A percentile compares a stretch with the other conserved stretches of the same genome.
phyloP scores from a whole-genome alignment of 352 stramenopile genomes.

The Pythium insidiosum region DNA sequence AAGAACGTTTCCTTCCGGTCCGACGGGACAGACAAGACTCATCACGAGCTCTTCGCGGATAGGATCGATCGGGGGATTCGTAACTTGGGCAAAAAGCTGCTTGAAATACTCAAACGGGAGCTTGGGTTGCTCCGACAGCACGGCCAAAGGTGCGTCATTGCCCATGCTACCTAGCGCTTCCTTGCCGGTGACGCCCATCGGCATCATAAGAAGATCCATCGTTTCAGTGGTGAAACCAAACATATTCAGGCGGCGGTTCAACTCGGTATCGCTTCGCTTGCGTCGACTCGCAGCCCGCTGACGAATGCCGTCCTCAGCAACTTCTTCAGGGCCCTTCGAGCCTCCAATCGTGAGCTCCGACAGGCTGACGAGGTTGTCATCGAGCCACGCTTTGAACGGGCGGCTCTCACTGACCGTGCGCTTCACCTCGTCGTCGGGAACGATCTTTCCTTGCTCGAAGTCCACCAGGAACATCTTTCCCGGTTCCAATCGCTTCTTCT shows the following conservation, averaged over 20 bases:
- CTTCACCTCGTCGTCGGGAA: constrained; percentile 96
- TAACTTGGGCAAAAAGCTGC: constrained; percentile 94
- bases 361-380: constrained; percentile 88
- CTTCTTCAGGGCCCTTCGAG: constrained; percentile 10
- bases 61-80: constrained; percentile 96
- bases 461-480: constrained; percentile 98
- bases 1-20: constrained; percentile 92
- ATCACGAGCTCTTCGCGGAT: constrained; percentile 97
- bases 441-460: constrained; percentile 91
- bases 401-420: constrained; percentile 80
- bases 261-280: constrained; percentile 42
- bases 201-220: constrained; percentile 93
- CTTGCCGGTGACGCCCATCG: constrained; percentile 92
- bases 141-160: constrained; percentile 92
- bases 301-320: constrained; percentile 17
- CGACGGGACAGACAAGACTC: constrained; percentile 94
- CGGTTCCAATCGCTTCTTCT: constrained; percentile 92
- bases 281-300: too few relatives aligned
- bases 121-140: constrained; percentile 91
- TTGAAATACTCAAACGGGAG: constrained; percentile 97
- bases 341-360: constrained; percentile 51
- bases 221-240: constrained; percentile 95
- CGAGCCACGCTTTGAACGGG: constrained; percentile 91
- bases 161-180: constrained; percentile 94
- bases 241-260: constrained; percentile 92